Evolutionary conservation across 2,329 filamentous ascomycete species (phyloP).

Genomic region (Parastagonospora avenae): DNA sequence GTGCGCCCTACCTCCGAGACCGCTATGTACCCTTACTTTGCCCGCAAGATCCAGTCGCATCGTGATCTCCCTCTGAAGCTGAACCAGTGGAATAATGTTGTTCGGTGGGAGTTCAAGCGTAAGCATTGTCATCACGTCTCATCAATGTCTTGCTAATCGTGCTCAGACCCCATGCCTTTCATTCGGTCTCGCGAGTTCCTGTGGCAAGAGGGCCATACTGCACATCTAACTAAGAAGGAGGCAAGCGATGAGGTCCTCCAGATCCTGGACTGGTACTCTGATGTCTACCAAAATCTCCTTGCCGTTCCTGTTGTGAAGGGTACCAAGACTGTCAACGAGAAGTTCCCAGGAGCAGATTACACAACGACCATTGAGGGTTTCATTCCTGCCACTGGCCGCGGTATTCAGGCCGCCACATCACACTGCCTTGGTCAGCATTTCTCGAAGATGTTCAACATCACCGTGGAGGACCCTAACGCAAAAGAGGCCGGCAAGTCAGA

Average conservation of each 20-base stretch:
- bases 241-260: constrained; percentile 86
- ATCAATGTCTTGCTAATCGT: not conserved
- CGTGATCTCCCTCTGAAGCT: constrained; percentile 90
- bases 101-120: constrained; percentile 95
- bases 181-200: constrained; percentile 88
- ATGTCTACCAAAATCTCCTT: constrained; percentile 89
- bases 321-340: constrained; percentile 95
- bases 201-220: constrained; percentile 97
- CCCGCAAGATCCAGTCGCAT: constrained; percentile 96
- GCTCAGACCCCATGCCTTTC: constrained; percentile 68
- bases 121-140: not conserved
- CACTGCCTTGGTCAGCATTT: constrained; percentile 98
- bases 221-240: constrained; percentile 81
- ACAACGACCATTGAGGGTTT: constrained; percentile 97
- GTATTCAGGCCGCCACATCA: constrained; percentile 94
- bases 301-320: constrained; percentile 95
- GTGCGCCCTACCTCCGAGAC: constrained; percentile 73
- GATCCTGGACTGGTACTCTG: constrained; percentile 91
- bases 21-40: constrained; percentile 95
- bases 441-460: constrained; percentile 99
- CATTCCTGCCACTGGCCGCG: constrained; percentile 91
- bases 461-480: constrained; percentile 83
- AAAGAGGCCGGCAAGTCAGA: constrained; percentile 65
- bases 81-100: constrained; percentile 97
- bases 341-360: constrained; percentile 95